These are phyloP conservation scores for Linderniella brevidens DNA, from an alignment of 257 asterid genomes.

Conservation along the genomic window DNA sequence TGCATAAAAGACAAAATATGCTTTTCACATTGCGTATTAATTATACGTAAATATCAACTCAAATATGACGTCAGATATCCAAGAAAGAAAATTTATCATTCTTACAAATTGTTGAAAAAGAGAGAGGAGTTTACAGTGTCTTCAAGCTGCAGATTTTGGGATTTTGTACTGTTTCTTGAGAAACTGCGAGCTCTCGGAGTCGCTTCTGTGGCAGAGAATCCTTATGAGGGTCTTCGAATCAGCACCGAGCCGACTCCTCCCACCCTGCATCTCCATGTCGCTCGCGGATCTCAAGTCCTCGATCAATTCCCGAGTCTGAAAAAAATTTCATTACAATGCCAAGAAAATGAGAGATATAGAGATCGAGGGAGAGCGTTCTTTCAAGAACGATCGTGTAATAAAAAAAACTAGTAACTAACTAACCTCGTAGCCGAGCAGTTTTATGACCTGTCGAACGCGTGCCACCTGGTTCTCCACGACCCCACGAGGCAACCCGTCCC, in stretches of 20 bases:
- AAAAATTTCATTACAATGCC: constrained; percentile 8
- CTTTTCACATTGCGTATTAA: too few relatives aligned
- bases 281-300: constrained; percentile 77
- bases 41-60: too few relatives aligned
- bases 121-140: too few relatives aligned
- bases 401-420: constrained; percentile 15
- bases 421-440: constrained; percentile 74
- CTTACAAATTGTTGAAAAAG: too few relatives aligned
- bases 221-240: constrained; percentile 72
- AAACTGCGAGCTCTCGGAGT: constrained; percentile 91
- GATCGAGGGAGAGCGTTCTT: background rate
- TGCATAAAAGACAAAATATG: too few relatives aligned
- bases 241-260: constrained; percentile 64
- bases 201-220: constrained; percentile 69
- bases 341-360: background rate
- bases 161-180: constrained; percentile 89
- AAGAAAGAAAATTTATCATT: too few relatives aligned
- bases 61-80: too few relatives aligned
- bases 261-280: constrained; percentile 64
- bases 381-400: background rate
- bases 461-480: constrained; percentile 91
- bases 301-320: constrained; percentile 77
- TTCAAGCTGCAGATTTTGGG: constrained; percentile 48
- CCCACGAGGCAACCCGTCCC: constrained; percentile 99
- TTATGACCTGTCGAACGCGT: constrained; percentile 58